Evolutionary conservation across 1,139 yeast genomes (phyloP), one percentile per base, ranked within the genome.

Genomic region (Blastobotrys raffinosifermentans): DNA sequence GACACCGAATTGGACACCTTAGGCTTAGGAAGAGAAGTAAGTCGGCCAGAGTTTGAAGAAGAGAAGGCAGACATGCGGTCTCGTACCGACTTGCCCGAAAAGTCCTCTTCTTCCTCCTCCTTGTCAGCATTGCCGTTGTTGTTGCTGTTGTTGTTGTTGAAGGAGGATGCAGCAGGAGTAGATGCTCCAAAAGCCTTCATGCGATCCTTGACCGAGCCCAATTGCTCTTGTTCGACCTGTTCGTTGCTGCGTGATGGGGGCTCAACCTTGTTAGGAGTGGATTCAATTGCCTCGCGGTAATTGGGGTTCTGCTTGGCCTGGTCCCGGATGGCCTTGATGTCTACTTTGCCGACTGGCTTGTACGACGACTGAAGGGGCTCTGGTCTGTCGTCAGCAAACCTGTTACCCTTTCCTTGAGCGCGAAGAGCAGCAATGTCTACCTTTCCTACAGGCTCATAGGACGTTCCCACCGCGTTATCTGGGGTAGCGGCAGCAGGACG

Each of bases 21-120:
- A 38, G 80, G 84, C 55, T 79, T 80, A 29, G 87, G 86, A 47
- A 80, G 62, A 3, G 77, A 72, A 3, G 80, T 69, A 42, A 80
- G 64, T 50, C 83, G 65, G 7, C 59, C 63, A 17, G 41, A 31
- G 20, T 30, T 23, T n/a, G n/a, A n/a, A 18, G 40, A 43, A 16
- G 47, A 45, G 31, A 50, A 53, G n/a, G 50, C 53, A 19, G 38
- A 46, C 51, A 47, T 45, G 29, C 58, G 44, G n/a, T 51, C 58
- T 35, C 48, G 45, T 9, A 53, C 44, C 4, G 53, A 35, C 45
- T 50, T 37, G 18, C 17, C 7, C 22, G 22, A 22, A 13, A 18
- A n/a, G 9, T 29, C 9, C 31, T 11, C 31, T 5, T 37, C 40
- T 4, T 38, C 44, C n/a, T 44, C 47, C 6, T 43, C 44, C 10